Conservation (phyloP, 768 basidiomycete species). For the Pleurotus tuber-regium region DNA sequence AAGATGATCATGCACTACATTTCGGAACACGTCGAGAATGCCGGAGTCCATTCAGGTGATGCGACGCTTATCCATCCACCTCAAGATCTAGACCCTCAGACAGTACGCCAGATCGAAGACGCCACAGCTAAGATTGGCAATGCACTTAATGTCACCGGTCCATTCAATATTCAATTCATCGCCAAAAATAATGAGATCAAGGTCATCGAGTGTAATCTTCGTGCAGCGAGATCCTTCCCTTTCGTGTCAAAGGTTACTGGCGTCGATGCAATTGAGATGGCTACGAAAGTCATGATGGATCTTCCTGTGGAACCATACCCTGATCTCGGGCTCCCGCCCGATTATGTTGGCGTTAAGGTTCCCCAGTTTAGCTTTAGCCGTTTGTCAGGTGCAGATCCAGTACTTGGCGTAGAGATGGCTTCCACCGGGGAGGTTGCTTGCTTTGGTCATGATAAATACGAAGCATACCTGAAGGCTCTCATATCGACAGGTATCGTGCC, state of each 20-base stretch:
- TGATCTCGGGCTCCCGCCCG: slow-evolving; percentile 77
- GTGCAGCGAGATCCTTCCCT: slow-evolving; percentile 96
- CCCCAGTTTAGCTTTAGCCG: slow-evolving; percentile 99
- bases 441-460: slow-evolving; percentile 96
- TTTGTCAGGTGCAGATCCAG: slow-evolving; percentile 94
- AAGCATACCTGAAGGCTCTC: slow-evolving; percentile 96
- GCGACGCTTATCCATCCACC: slow-evolving; percentile 98
- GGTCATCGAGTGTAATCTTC: slow-evolving; percentile 98
- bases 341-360: slow-evolving; percentile 98
- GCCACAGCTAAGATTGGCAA: slow-evolving; percentile 98
- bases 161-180: slow-evolving; percentile 99
- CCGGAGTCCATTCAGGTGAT: slow-evolving; percentile 98
- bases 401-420: slow-evolving; percentile 99
- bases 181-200: slow-evolving; percentile 99
- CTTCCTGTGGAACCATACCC: slow-evolving; percentile 90
- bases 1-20: slow-evolving; percentile 99
- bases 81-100: slow-evolving; percentile 96
- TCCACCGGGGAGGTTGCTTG: slow-evolving; percentile 99
- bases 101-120: slow-evolving; percentile 93
- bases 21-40: slow-evolving; percentile 99
- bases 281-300: slow-evolving; percentile 97
- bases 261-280: slow-evolving; percentile 97
- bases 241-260: slow-evolving; percentile 99
- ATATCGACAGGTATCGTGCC: slow-evolving; percentile 94
- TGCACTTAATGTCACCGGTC: slow-evolving; percentile 96